These are phyloP conservation scores for Codiaeum variegatum DNA, from an alignment of 441 rosid genomes.

Conservation along the genomic window DNA sequence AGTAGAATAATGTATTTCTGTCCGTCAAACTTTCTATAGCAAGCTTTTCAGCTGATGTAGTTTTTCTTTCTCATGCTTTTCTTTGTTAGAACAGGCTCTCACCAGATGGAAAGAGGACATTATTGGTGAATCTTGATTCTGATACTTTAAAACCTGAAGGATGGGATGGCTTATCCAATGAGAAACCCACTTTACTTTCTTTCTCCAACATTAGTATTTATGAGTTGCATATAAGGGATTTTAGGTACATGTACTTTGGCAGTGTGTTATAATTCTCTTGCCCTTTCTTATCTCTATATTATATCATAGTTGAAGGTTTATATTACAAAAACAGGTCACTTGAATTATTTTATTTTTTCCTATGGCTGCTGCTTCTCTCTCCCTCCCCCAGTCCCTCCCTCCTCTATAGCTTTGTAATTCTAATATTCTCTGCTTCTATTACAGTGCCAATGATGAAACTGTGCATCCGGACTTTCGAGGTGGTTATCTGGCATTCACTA, in stretches of 20 bases:
- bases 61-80: constrained; percentile 25
- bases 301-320: constrained; percentile 3
- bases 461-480: constrained; percentile 63
- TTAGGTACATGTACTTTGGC: constrained; percentile 48
- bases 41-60: neutral
- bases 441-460: constrained; percentile 65
- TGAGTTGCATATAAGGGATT: constrained; percentile 95
- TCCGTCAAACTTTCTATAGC: neutral
- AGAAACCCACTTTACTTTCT: constrained; percentile 60
- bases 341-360: constrained; percentile 13
- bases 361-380: too few species aligned
- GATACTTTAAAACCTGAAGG: constrained; percentile 71
- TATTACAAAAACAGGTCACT: neutral
- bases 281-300: constrained; percentile 10
- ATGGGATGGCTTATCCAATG: constrained; percentile 70
- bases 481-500: constrained; percentile 81
- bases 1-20: neutral
- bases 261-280: constrained; percentile 1
- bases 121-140: constrained; percentile 63
- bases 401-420: constrained; percentile 20
- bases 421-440: constrained; percentile 28
- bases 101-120: constrained; percentile 72
- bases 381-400: too few species aligned
- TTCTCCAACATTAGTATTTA: constrained; percentile 76
- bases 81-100: constrained; percentile 64